Conservation (phyloP, 1,139 yeast genomes). For the Lodderomyces elongisporus region DNA sequence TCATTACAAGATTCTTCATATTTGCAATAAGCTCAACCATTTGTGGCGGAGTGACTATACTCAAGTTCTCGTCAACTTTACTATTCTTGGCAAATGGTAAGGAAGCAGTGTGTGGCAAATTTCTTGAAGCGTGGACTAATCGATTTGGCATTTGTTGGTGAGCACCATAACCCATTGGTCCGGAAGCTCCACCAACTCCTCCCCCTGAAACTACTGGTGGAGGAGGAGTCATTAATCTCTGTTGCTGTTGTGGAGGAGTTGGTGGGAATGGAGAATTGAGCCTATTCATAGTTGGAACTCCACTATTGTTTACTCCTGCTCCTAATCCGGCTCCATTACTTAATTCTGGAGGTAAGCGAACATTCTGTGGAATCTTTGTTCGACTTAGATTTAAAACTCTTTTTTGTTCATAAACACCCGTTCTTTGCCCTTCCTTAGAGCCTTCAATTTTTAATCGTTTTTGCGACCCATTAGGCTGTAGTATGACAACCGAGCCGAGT, state of each 20-base stretch:
- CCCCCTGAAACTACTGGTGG: no score
- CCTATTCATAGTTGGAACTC: no score
- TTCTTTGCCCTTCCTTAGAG: slow-evolving; percentile 56
- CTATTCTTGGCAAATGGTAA: slow-evolving; percentile 46
- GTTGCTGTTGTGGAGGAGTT: slow-evolving; percentile 4
- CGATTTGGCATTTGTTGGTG: slow-evolving; percentile 34
- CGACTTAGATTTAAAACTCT: slow-evolving; percentile 40
- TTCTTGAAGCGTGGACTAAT: slow-evolving; percentile 45
- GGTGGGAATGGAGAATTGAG: slow-evolving; percentile 8
- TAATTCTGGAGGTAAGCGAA: slow-evolving; percentile 52
- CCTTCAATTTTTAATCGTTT: slow-evolving; percentile 51
- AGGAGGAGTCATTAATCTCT: slow-evolving; percentile 6
- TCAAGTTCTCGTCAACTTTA: slow-evolving; percentile 49
- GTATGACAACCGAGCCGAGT: slow-evolving; percentile 40
- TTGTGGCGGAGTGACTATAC: slow-evolving; percentile 64
- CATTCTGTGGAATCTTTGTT: slow-evolving; percentile 47
- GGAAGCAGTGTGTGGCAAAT: slow-evolving; percentile 44
- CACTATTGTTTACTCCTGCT: no score
- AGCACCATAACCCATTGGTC: slow-evolving; percentile 8
- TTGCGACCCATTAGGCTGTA: slow-evolving; percentile 25
- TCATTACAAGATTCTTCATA: slow-evolving; percentile 47
- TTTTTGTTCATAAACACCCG: slow-evolving; percentile 27
- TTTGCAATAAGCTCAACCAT: slow-evolving; percentile 63
- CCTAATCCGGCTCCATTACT: slow-evolving; percentile 7
- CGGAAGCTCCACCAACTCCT: neutral